These are phyloP conservation scores for Trichoderma afroharzianum DNA, from an alignment of 2,329 filamentous ascomycete genomes.

Conservation along the genomic window DNA sequence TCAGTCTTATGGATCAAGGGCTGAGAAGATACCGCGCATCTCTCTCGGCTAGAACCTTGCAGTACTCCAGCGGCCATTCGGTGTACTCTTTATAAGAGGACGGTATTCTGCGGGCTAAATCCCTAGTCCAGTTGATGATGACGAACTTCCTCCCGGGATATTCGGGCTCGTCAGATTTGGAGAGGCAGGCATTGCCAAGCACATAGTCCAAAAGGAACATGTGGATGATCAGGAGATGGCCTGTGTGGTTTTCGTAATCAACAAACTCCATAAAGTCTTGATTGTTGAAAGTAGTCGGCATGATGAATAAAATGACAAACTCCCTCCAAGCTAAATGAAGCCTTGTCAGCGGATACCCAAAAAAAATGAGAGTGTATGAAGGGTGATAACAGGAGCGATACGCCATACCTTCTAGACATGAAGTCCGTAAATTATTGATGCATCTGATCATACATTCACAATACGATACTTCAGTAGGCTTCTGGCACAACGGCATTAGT, in stretches of 20 bases:
- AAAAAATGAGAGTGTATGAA: not conserved
- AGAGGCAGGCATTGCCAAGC: conserved; percentile 22
- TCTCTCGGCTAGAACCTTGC: conserved; percentile 21
- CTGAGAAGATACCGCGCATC: conserved; percentile 28
- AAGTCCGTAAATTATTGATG: conserved; percentile 18
- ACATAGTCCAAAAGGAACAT: conserved; percentile 34
- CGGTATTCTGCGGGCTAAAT: conserved; percentile 23
- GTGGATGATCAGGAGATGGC: conserved; percentile 36
- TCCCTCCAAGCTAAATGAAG: conserved; percentile 22
- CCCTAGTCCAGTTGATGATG: conserved; percentile 26
- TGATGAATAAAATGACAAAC: conserved; percentile 23
- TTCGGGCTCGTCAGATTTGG: conserved; percentile 22
- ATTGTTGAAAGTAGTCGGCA: conserved; percentile 24
- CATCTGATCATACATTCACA: conserved; percentile 19
- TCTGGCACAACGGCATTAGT: conserved; percentile 21
- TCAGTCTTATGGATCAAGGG: conserved; percentile 20
- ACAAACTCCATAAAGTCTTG: conserved; percentile 33
- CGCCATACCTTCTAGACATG: conserved; percentile 22
- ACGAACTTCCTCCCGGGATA: conserved; percentile 25
- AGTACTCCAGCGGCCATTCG: conserved; percentile 25
- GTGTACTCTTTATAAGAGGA: conserved; percentile 19
- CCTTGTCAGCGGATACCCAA: not conserved
- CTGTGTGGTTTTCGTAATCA: conserved; percentile 28
- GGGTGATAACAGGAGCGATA: not conserved
- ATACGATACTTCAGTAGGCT: conserved; percentile 21